These are phyloP conservation scores for Closterium sp. DNA, from an alignment of 139 green algal genomes.

Conservation along the genomic window DNA sequence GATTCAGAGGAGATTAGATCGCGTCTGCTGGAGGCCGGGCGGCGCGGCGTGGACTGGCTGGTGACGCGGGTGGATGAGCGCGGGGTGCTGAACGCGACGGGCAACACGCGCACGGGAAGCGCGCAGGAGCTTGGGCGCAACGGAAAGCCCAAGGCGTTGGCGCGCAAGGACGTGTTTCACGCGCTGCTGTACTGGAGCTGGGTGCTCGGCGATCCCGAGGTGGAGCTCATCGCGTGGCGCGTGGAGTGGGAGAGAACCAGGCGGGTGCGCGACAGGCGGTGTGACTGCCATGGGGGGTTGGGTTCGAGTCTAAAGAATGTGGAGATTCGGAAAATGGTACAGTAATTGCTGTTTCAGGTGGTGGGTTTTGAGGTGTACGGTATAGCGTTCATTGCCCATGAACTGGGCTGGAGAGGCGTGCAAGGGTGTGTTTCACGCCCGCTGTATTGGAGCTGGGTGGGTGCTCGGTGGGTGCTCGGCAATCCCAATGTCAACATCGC, in stretches of 20 bases:
- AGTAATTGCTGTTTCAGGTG: neutral
- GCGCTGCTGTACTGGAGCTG: slow-evolving; percentile 13
- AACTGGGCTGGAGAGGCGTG: neutral
- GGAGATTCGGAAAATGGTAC: neutral
- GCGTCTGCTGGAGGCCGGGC: neutral
- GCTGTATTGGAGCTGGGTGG: neutral
- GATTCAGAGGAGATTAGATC: neutral
- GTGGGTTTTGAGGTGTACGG: neutral
- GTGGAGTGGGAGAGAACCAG: neutral
- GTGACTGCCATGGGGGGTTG: neutral
- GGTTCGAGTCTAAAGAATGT: neutral
- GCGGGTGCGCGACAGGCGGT: neutral
- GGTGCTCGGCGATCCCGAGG: neutral
- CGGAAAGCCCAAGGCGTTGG: neutral
- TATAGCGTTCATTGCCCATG: neutral
- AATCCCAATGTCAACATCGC: too few species aligned
- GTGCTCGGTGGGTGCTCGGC: too few species aligned
- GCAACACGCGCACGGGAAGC: slow-evolving; percentile 3
- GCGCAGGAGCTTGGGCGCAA: neutral
- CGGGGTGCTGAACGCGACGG: neutral
- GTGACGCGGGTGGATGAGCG: neutral
- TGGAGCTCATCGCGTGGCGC: neutral
- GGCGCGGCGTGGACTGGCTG: neutral
- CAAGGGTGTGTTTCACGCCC: neutral
- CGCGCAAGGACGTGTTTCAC: slow-evolving; percentile 5